Percentiles rank a stretch among this genome's conserved stretches.
phyloP scores from a whole-genome alignment of 1,284 basidiomycete genomes.

The Heterobasidion annosum region DNA sequence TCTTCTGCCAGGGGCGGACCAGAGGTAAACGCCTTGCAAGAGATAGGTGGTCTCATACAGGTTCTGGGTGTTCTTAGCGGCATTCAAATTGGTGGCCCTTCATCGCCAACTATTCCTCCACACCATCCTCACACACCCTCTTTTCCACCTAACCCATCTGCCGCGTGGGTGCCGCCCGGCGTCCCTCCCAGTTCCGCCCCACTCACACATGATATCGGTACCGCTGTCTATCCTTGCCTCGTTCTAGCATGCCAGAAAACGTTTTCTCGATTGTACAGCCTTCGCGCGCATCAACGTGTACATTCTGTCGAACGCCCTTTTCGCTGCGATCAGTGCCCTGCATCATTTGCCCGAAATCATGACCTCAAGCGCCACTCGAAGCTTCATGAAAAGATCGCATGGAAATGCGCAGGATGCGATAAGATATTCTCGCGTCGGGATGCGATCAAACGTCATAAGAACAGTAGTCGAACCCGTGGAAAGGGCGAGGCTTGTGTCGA shows the following conservation, averaged over 20 bases:
- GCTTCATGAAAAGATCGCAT: slow-evolving; percentile 59
- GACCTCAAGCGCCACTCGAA: slow-evolving; percentile 66
- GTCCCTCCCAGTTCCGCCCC: slow-evolving; percentile 10
- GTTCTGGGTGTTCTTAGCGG: slow-evolving; percentile 69
- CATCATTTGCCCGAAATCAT: slow-evolving; percentile 66
- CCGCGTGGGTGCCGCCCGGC: slow-evolving; percentile 16
- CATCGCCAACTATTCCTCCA: slow-evolving; percentile 25
- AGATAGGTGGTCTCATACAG: slow-evolving; percentile 67
- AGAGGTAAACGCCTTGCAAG: slow-evolving; percentile 51
- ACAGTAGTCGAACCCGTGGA: slow-evolving; percentile 32
- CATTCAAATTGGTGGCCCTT: slow-evolving; percentile 45
- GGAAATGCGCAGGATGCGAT: slow-evolving; percentile 60
- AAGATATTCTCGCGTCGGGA: slow-evolving; percentile 68
- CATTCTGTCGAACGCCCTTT: slow-evolving; percentile 57
- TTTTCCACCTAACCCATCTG: slow-evolving; percentile 15
- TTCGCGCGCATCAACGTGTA: slow-evolving; percentile 58
- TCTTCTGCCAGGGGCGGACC: slow-evolving; percentile 44
- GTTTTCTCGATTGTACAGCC: slow-evolving; percentile 55
- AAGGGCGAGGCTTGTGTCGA: slow-evolving; percentile 32
- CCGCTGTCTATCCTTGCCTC: slow-evolving; percentile 69
- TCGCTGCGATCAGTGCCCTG: slow-evolving; percentile 53
- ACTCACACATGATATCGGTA: slow-evolving; percentile 45
- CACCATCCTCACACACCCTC: slow-evolving; percentile 15
- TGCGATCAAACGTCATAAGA: slow-evolving; percentile 68
- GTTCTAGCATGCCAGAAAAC: slow-evolving; percentile 51